phyloP scores from a whole-genome alignment of 169 alveolate species.

The Eimeria mitis region DNA sequence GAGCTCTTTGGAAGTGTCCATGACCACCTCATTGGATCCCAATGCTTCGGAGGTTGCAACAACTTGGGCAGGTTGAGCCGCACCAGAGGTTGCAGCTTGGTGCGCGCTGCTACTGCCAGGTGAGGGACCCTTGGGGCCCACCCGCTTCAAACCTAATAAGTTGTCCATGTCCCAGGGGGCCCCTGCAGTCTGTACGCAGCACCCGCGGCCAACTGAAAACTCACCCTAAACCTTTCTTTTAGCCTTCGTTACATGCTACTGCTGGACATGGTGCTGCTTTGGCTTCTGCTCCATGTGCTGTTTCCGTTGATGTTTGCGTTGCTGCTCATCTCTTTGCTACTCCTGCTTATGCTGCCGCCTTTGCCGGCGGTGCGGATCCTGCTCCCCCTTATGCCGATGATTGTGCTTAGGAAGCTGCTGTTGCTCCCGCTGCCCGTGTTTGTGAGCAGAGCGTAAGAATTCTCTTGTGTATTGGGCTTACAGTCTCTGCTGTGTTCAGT shows the following conservation, averaged over 20 bases:
- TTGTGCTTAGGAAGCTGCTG: neutral
- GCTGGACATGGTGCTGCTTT: neutral
- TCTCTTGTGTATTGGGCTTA: neutral
- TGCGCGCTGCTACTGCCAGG: neutral
- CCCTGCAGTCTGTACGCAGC: conserved; percentile 29
- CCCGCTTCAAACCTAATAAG: conserved; percentile 19
- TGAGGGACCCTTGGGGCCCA: neutral
- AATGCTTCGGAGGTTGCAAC: neutral
- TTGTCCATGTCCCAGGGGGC: conserved; percentile 23
- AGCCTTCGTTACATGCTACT: neutral
- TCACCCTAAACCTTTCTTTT: neutral
- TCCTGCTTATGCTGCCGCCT: neutral
- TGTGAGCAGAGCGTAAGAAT: neutral
- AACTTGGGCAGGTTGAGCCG: neutral
- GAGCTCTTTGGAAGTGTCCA: neutral
- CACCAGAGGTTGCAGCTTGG: neutral
- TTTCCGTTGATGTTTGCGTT: neutral
- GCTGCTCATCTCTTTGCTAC: neutral
- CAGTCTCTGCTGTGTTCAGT: neutral
- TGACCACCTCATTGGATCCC: neutral
- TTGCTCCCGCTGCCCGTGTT: neutral
- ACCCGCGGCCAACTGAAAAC: neutral
- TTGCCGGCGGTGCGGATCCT: neutral
- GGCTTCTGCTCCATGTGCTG: neutral
- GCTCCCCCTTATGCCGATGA: neutral